Conservation (phyloP, 139 green algal species). For the Mesostigma viride region DNA sequence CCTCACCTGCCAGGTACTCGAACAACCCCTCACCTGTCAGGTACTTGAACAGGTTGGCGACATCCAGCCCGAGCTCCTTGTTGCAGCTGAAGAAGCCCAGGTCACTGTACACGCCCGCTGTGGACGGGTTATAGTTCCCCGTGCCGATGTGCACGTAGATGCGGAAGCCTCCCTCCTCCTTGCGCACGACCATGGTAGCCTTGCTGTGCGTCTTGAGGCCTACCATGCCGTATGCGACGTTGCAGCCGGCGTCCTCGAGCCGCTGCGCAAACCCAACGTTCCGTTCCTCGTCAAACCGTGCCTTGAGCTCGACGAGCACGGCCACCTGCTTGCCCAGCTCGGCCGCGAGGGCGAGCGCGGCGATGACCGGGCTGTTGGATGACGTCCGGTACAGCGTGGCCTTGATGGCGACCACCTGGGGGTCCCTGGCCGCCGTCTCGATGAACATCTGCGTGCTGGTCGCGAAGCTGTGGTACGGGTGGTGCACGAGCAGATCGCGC, state of each 20-base stretch:
- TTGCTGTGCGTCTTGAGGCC: slow-evolving; percentile 57
- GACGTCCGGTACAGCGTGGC: slow-evolving; percentile 47
- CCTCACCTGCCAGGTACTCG: neutral
- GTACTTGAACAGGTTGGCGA: slow-evolving; percentile 52
- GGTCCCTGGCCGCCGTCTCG: slow-evolving; percentile 37
- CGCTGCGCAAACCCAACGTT: slow-evolving; percentile 44
- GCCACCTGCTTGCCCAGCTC: slow-evolving; percentile 49
- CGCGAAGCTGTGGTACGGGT: slow-evolving; percentile 47
- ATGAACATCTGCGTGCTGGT: slow-evolving; percentile 41
- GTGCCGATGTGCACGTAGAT: slow-evolving; percentile 51
- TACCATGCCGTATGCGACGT: slow-evolving; percentile 50
- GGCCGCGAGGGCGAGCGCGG: slow-evolving; percentile 36
- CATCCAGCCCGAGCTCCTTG: slow-evolving; percentile 36
- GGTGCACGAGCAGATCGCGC: slow-evolving; percentile 42
- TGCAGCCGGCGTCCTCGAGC: slow-evolving; percentile 45
- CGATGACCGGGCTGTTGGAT: slow-evolving; percentile 42
- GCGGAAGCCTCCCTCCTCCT: slow-evolving; percentile 29
- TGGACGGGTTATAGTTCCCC: slow-evolving; percentile 54
- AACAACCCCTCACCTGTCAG: too few relatives aligned
- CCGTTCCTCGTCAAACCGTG: slow-evolving; percentile 47
- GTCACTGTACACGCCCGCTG: slow-evolving; percentile 47
- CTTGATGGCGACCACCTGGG: slow-evolving; percentile 47
- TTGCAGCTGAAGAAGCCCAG: slow-evolving; percentile 45
- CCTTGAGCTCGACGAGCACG: slow-evolving; percentile 52
- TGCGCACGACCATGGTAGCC: slow-evolving; percentile 38